Percentiles rank a stretch among this genome's conserved stretches.
Evolutionary conservation across 2,329 filamentous ascomycete species (phyloP).

Genomic region (Ophiocordyceps australis): DNA sequence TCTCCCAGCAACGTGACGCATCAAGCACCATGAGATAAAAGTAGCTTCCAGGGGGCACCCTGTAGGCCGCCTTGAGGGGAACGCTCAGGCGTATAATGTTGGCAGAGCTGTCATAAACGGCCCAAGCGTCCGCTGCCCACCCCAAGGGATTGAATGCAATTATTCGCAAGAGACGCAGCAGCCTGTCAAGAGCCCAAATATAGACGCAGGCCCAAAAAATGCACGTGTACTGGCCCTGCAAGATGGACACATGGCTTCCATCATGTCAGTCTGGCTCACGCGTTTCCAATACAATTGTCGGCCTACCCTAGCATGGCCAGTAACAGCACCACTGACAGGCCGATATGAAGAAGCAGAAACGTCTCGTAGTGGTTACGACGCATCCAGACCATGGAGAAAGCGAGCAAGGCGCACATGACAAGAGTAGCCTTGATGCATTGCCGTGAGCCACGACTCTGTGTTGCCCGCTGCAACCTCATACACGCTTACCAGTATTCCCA

Average conservation of each 20-base stretch:
- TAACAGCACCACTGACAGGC: conserved; percentile 28
- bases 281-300: too few species aligned
- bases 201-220: conserved; percentile 29
- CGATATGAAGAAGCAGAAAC: conserved; percentile 30
- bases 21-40: conserved; percentile 26
- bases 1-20: conserved; percentile 23
- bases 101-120: conserved; percentile 15
- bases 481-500: conserved; percentile 28
- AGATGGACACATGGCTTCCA: conserved; percentile 30
- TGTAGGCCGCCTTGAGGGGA: conserved; percentile 16
- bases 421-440: conserved; percentile 25
- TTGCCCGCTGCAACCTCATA: too few species aligned
- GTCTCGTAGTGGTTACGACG: conserved; percentile 32
- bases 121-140: conserved; percentile 15
- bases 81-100: conserved; percentile 23
- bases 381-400: conserved; percentile 30
- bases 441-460: too few species aligned
- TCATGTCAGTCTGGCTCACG: too few species aligned
- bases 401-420: conserved; percentile 24
- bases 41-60: conserved; percentile 19
- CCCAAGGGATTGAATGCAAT: conserved; percentile 18
- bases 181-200: conserved; percentile 31
- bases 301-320: conserved; percentile 31
- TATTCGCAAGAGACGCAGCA: conserved; percentile 23
- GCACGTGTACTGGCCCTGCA: conserved; percentile 25